These are phyloP conservation scores for Wallacemonas sp. DNA, from an alignment of 208 protist species.

Conservation along the genomic window DNA sequence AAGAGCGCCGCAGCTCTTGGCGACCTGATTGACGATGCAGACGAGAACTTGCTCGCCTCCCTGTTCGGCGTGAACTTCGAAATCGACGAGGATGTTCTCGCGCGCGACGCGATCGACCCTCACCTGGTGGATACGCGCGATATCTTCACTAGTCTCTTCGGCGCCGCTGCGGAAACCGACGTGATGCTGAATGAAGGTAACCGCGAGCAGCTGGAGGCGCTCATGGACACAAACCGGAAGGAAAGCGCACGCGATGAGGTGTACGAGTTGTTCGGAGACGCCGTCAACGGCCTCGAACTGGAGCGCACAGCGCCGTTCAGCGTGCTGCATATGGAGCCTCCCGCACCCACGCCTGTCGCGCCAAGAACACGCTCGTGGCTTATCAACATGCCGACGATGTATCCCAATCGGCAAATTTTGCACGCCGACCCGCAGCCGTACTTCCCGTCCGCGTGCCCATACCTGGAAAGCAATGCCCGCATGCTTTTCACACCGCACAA, in stretches of 20 bases:
- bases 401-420: conserved; percentile 75
- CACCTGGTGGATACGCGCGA: conserved; percentile 54
- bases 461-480: conserved; percentile 62
- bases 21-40: background rate
- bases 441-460: conserved; percentile 34
- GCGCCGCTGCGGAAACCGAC: conserved; percentile 11
- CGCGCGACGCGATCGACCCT: conserved; percentile 35
- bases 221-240: conserved; percentile 20
- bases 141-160: conserved; percentile 61
- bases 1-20: background rate
- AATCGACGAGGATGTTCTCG: conserved; percentile 14
- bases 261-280: conserved; percentile 56
- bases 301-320: conserved; percentile 42
- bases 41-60: background rate
- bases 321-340: conserved; percentile 26
- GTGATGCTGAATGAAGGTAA: conserved; percentile 29
- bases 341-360: background rate
- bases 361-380: conserved; percentile 44
- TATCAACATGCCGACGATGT: conserved; percentile 82
- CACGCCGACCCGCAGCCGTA: conserved; percentile 83
- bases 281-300: conserved; percentile 24
- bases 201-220: conserved; percentile 27
- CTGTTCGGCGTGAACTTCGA: conserved; percentile 19
- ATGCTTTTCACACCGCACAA: conserved; percentile 84
- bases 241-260: conserved; percentile 22